phyloP scores from a whole-genome alignment of 2,329 filamentous ascomycete species.

The Lachnellula hyalina region DNA sequence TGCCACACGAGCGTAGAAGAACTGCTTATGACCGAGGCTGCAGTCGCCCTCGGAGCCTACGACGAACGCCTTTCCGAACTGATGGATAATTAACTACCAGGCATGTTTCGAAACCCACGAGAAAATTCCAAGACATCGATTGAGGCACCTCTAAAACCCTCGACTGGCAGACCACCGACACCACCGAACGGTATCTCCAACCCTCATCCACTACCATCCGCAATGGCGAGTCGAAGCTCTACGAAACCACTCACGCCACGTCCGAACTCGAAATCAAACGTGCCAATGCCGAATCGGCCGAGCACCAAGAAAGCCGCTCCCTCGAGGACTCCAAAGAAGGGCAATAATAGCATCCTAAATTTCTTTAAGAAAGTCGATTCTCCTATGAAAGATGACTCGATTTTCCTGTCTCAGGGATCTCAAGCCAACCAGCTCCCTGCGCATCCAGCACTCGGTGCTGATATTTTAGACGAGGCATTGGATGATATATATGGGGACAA shows the following conservation, averaged over 20 bases:
- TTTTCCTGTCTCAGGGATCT: constrained; percentile 45
- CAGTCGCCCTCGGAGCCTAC: background rate
- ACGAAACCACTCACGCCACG: constrained; percentile 29
- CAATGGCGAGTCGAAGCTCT: constrained; percentile 22
- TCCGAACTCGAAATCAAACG: constrained; percentile 24
- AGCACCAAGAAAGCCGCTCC: constrained; percentile 20
- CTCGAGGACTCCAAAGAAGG: constrained; percentile 25
- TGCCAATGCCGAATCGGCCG: constrained; percentile 10
- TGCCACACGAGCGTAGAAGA: too few relatives aligned
- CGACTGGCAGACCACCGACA: constrained; percentile 47
- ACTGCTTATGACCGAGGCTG: too few relatives aligned
- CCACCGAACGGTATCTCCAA: constrained; percentile 34
- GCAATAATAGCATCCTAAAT: constrained; percentile 63
- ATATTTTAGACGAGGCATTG: constrained; percentile 14
- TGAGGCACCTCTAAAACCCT: constrained; percentile 35
- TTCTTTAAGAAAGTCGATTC: constrained; percentile 67
- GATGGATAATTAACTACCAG: background rate
- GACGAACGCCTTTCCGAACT: background rate
- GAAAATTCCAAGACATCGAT: constrained; percentile 36
- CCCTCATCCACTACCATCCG: constrained; percentile 4
- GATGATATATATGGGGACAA: constrained; percentile 26
- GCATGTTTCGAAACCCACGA: constrained; percentile 52
- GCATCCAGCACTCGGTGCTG: constrained; percentile 9
- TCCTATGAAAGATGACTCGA: constrained; percentile 44
- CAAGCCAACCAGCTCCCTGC: constrained; percentile 13